Conservation (phyloP, 148 eudicot genomes). For the Silene uniflora region DNA sequence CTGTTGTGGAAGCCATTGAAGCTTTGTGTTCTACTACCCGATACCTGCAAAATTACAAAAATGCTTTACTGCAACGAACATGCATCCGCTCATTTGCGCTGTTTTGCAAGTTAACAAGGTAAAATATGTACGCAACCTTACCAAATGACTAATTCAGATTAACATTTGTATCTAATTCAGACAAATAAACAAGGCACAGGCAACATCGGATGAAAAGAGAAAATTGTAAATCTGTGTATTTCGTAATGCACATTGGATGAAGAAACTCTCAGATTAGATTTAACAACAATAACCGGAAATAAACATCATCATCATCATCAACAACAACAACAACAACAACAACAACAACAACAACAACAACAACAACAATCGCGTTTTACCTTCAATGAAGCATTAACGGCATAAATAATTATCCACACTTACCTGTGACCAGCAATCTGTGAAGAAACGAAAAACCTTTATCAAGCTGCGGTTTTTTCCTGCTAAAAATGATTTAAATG, state of each 20-base stretch:
- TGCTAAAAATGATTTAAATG: background rate
- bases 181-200: background rate
- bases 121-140: no score
- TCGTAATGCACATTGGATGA: no score
- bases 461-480: background rate
- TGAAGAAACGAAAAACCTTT: background rate
- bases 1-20: constrained; percentile 25
- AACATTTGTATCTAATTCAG: background rate
- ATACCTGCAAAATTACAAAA: no score
- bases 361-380: background rate
- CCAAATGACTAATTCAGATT: background rate
- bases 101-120: background rate
- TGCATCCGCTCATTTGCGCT: background rate
- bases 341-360: background rate
- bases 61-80: background rate
- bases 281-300: background rate
- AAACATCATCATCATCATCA: background rate
- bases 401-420: background rate
- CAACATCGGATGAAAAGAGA: background rate
- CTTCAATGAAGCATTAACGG: background rate
- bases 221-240: no score
- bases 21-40: background rate
- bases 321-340: background rate
- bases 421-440: background rate
- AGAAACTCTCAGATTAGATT: no score